Evolutionary conservation across 306 rosid species (phyloP).

Genomic region (Sesbania bispinosa): DNA sequence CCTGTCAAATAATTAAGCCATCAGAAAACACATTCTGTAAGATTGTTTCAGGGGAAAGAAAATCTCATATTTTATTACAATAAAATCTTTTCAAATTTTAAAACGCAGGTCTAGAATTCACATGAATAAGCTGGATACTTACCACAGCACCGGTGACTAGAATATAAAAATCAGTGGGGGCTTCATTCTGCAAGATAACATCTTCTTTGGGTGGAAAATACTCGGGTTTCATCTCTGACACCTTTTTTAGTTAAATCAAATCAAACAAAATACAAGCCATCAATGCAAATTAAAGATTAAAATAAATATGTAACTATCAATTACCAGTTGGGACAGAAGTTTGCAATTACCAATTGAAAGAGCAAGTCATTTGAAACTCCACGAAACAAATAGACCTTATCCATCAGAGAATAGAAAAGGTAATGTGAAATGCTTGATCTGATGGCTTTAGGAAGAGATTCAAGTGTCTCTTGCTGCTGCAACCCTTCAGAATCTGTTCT

Average conservation of each 20-base stretch:
- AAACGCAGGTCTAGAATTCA: background rate
- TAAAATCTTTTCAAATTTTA: background rate
- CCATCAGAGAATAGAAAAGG: constrained; percentile 76
- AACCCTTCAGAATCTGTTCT: constrained; percentile 93
- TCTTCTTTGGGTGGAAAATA: constrained; percentile 98
- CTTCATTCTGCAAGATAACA: constrained; percentile 91
- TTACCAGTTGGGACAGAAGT: background rate
- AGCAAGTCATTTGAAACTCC: constrained; percentile 90
- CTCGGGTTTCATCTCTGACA: constrained; percentile 97
- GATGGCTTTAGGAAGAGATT: constrained; percentile 92
- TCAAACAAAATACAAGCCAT: constrained; percentile 7
- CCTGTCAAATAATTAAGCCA: constrained; percentile 46
- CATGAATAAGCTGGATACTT: constrained; percentile 19
- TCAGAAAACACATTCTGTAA: constrained; percentile 19
- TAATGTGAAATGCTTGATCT: constrained; percentile 83
- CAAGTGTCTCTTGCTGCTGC: constrained; percentile 94
- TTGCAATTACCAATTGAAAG: constrained; percentile 75
- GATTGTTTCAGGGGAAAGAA: background rate
- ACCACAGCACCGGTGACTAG: constrained; percentile 92
- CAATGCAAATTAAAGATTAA: constrained; percentile 2
- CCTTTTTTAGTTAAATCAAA: constrained; percentile 42
- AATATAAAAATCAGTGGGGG: constrained; percentile 90
- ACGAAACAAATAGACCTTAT: constrained; percentile 71
- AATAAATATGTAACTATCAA: background rate
- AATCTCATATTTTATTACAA: background rate